Base-by-base conservation (phyloP, 108 stramenopile genomes). In the Schizochytrium sp. region DNA sequence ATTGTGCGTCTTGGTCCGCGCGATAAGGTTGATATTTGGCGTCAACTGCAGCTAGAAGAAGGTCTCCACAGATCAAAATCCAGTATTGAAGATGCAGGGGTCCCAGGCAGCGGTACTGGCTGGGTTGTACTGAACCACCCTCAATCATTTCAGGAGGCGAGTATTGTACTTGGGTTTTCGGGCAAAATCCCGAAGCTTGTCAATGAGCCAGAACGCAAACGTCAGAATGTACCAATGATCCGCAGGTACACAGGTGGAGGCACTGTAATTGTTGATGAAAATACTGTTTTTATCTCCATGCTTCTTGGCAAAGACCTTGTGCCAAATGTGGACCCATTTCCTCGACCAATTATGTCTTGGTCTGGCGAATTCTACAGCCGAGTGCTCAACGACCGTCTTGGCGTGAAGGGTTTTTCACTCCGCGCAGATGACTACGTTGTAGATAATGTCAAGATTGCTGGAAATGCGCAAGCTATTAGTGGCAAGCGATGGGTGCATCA, bases 221-320 rank as follows among this genome's bases (percentile, higher is more conserved):
- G 91, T 53, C 95, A 97, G 57, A 87, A 92, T n/a, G 90, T 96
- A 4, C 53, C 93, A 57, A 92, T 96, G 12, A 57, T 97, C 45
- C 96, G 95, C 88, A 92, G 98, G 69, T 98, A 97, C 92, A 96
- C 95, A 8, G 98, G 98, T 49, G 98, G 97, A 8, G 98, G 98
- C 19, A 98, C 97, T 12, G 98, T 98, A 3, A 96, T 98, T 0
- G 92, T 97, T 72, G 96, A 97, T 92, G 91, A 92, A 45, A 92
- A 92, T 64, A 95, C 95, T 2, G 87, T 97, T 8, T 96, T 95
- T 92, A 95, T 95, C 4, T 95, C 96, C 46, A 90, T 96, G 45
- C 96, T 98, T 89, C 93, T 96, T 8, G 91, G 96, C 49, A 94
- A 91, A 44, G 57, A 89, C 72, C 57, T 88, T 46, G 50, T 50